phyloP scores from a whole-genome alignment of 202 grass and related monocot genomes.

The Panicum virgatum region DNA sequence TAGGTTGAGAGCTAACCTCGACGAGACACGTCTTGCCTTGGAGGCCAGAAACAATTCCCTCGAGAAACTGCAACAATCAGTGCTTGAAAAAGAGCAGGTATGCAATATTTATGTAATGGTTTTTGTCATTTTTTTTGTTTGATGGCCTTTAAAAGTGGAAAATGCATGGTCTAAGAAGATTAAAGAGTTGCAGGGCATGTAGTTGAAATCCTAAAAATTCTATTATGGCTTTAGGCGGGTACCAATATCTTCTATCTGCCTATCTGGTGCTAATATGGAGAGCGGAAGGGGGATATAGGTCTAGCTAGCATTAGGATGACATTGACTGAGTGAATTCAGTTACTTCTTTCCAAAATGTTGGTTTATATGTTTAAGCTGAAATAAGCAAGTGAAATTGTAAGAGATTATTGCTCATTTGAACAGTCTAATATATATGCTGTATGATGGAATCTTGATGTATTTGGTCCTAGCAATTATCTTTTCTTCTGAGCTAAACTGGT shows the following conservation, averaged over 20 bases:
- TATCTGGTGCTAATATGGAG: slow-evolving; percentile 22
- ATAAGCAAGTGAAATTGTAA: slow-evolving; percentile 17
- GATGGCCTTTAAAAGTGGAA: slow-evolving; percentile 7
- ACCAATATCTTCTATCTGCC: slow-evolving; percentile 6
- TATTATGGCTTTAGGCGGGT: slow-evolving; percentile 10
- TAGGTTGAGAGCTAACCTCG: slow-evolving; percentile 81
- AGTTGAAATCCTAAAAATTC: slow-evolving; percentile 8
- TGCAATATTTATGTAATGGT: slow-evolving; percentile 1
- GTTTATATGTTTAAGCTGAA: slow-evolving; percentile 32
- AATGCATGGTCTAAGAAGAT: slow-evolving; percentile 2
- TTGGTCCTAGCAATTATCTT: slow-evolving; percentile 22
- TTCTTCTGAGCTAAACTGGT: slow-evolving; percentile 34
- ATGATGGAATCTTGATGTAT: slow-evolving; percentile 3
- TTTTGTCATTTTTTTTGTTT: slow-evolving; percentile 29
- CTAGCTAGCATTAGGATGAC: background rate
- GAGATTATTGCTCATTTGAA: background rate
- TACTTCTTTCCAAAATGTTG: slow-evolving; percentile 18
- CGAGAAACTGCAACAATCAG: slow-evolving; percentile 80
- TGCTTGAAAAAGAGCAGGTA: slow-evolving; percentile 98
- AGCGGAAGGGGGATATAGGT: background rate
- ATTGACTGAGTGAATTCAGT: slow-evolving; percentile 9
- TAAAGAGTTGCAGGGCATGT: slow-evolving; percentile 26
- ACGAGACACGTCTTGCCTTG: slow-evolving; percentile 71
- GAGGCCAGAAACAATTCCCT: slow-evolving; percentile 85
- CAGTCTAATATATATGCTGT: slow-evolving; percentile 34